phyloP scores from a whole-genome alignment of 768 basidiomycete species.

The Sporobolomyces roseus region DNA sequence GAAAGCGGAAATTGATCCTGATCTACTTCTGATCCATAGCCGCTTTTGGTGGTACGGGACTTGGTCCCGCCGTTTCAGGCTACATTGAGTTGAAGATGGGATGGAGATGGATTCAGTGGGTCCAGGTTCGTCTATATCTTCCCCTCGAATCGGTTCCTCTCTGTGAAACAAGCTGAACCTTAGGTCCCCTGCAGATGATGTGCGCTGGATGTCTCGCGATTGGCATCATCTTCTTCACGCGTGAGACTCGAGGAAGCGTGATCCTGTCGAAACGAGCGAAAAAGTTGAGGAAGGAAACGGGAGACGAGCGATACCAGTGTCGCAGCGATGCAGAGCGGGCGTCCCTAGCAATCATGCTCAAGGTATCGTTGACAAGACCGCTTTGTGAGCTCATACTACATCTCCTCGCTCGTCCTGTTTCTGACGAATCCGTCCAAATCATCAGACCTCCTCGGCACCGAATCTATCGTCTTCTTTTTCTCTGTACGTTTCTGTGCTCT shows the following conservation, averaged over 20 bases:
- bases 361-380: conserved; percentile 53
- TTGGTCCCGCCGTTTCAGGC: conserved; percentile 65
- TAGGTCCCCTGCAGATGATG: conserved; percentile 49
- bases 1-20: too few relatives aligned
- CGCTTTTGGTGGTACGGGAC: conserved; percentile 61
- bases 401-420: too few relatives aligned
- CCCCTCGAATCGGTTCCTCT: neutral
- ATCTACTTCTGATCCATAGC: too few relatives aligned
- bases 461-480: conserved; percentile 70
- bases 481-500: conserved; percentile 31
- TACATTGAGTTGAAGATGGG: conserved; percentile 52
- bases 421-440: neutral
- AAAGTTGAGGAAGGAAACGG: conserved; percentile 62
- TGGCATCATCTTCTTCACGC: conserved; percentile 58
- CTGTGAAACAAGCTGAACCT: neutral
- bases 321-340: conserved; percentile 64
- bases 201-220: conserved; percentile 57
- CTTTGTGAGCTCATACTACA: conserved; percentile 23
- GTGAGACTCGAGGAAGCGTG: conserved; percentile 69
- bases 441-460: conserved; percentile 61
- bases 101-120: conserved; percentile 68
- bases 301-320: conserved; percentile 62
- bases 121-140: conserved; percentile 28
- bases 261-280: conserved; percentile 65
- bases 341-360: conserved; percentile 60